These are phyloP conservation scores for Alternaria rosae DNA, from an alignment of 2,329 filamentous ascomycete genomes.

Conservation along the genomic window DNA sequence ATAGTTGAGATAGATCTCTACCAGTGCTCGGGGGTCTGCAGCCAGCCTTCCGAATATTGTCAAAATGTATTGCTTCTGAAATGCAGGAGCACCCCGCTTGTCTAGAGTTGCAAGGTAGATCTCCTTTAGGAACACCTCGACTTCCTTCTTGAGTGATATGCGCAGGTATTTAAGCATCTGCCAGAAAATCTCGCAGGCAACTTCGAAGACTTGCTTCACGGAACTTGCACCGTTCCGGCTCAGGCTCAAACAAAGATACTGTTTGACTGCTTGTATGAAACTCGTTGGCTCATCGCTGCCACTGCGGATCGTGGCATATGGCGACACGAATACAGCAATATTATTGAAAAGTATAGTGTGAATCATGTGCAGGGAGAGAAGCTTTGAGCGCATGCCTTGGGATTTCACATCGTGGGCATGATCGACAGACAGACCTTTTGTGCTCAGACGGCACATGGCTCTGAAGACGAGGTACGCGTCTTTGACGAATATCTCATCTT, in stretches of 20 bases:
- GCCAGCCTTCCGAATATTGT: conserved; percentile 83
- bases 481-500: conserved; percentile 96
- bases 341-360: conserved; percentile 96
- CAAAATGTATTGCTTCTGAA: conserved; percentile 93
- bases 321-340: conserved; percentile 87
- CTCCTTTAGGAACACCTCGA: conserved; percentile 97
- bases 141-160: conserved; percentile 95
- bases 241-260: conserved; percentile 93
- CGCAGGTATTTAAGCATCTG: conserved; percentile 94
- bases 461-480: conserved; percentile 97
- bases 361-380: conserved; percentile 93
- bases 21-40: conserved; percentile 83
- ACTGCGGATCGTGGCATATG: conserved; percentile 88
- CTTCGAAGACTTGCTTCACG: conserved; percentile 89
- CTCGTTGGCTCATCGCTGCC: conserved; percentile 88
- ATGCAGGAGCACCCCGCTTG: conserved; percentile 81
- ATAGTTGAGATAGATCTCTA: conserved; percentile 97
- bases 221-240: conserved; percentile 95
- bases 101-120: conserved; percentile 94
- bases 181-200: conserved; percentile 98
- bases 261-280: conserved; percentile 94
- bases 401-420: conserved; percentile 92
- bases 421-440: conserved; percentile 86
- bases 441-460: conserved; percentile 96
- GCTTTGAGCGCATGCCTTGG: conserved; percentile 95